These are phyloP conservation scores for Tetrapisispora arboricola DNA, from an alignment of 805 yeast genomes.

Conservation along the genomic window DNA sequence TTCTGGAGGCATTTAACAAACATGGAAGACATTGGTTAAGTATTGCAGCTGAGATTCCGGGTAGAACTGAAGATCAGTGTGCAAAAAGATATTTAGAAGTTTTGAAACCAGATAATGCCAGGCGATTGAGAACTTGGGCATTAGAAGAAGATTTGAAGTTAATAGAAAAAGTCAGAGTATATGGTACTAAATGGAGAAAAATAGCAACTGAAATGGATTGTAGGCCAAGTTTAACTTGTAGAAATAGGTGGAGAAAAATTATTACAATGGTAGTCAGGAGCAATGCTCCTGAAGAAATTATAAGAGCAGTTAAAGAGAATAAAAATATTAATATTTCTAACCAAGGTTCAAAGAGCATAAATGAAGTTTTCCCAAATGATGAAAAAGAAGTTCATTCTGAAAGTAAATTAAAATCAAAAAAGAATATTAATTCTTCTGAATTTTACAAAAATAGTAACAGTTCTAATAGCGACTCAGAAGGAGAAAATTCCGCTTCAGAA, in stretches of 20 bases:
- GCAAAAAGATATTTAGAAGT: slow-evolving; percentile 86
- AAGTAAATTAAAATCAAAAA: no score
- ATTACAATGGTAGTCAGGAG: slow-evolving; percentile 66
- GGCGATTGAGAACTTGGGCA: slow-evolving; percentile 71
- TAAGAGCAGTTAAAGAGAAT: slow-evolving; percentile 48
- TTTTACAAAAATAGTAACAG: no score
- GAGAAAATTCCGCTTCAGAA: no score
- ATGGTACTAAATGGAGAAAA: slow-evolving; percentile 86
- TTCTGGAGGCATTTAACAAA: slow-evolving; percentile 52
- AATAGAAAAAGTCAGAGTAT: slow-evolving; percentile 52
- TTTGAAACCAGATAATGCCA: slow-evolving; percentile 68
- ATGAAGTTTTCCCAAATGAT: no score
- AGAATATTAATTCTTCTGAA: no score
- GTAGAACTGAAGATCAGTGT: slow-evolving; percentile 92
- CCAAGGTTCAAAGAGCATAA: neutral
- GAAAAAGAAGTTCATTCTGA: no score
- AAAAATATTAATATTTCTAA: slow-evolving; percentile 28
- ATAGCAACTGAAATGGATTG: slow-evolving; percentile 62
- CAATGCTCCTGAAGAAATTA: slow-evolving; percentile 45
- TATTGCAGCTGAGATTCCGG: slow-evolving; percentile 63
- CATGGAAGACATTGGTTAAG: slow-evolving; percentile 82
- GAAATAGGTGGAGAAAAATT: slow-evolving; percentile 87
- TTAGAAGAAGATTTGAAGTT: slow-evolving; percentile 63
- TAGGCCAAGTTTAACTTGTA: slow-evolving; percentile 79
- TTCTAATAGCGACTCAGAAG: no score